phyloP scores from a whole-genome alignment of 192 early-diverging fungal genomes.

The Fimicolochytrium jonesii region DNA sequence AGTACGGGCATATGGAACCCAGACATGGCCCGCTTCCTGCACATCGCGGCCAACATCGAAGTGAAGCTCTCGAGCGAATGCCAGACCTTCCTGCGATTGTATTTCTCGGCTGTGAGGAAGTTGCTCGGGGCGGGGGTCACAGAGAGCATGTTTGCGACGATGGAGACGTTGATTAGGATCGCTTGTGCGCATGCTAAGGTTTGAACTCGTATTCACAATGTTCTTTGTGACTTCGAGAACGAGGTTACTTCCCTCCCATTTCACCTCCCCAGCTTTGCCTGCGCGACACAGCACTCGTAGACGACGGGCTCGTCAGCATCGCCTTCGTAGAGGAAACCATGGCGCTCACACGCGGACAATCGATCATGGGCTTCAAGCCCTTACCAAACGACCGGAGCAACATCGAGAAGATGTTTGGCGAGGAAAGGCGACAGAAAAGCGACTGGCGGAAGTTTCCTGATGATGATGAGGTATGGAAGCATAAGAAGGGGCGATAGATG shows the following conservation, averaged over 20 bases:
- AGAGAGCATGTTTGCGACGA: conserved; percentile 11
- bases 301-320: conserved; percentile 18
- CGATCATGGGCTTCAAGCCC: conserved; percentile 13
- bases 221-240: not conserved
- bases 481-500: too few species aligned
- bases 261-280: conserved; percentile 17
- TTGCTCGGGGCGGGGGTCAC: not conserved
- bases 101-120: conserved; percentile 14
- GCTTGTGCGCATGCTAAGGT: conserved; percentile 14
- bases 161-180: conserved; percentile 14
- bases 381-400: conserved; percentile 18
- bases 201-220: too few species aligned
- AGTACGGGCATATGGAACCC: too few species aligned
- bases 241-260: not conserved
- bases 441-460: too few species aligned
- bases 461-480: too few species aligned
- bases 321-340: conserved; percentile 15
- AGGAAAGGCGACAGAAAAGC: too few species aligned
- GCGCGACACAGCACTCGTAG: conserved; percentile 13
- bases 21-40: conserved; percentile 9
- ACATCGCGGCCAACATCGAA: conserved; percentile 7
- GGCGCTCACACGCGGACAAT: not conserved
- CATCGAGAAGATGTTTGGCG: not conserved
- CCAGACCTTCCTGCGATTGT: conserved; percentile 5
- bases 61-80: conserved; percentile 14